phyloP scores from a whole-genome alignment of 495 filamentous ascomycete genomes.

The Xylaria telfairii region DNA sequence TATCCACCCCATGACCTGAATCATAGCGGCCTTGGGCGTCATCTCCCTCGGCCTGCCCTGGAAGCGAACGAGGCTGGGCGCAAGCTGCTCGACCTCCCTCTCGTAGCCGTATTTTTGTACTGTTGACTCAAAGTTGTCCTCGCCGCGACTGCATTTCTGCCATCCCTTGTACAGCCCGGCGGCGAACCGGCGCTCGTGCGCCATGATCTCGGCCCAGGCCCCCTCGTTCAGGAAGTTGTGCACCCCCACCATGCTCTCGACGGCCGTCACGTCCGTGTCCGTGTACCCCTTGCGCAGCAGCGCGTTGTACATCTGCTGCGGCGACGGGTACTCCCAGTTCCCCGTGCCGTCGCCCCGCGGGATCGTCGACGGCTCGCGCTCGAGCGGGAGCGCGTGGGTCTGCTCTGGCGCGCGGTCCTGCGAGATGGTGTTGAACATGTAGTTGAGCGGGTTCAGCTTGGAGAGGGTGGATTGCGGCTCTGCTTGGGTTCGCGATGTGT shows the following conservation, averaged over 20 bases:
- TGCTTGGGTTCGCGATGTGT: constrained; percentile 45
- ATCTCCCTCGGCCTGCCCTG: constrained; percentile 86
- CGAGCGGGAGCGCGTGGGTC: constrained; percentile 71
- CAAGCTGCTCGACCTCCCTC: constrained; percentile 44
- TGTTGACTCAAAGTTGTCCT: constrained; percentile 55
- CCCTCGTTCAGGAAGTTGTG: constrained; percentile 99
- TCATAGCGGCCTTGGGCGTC: constrained; percentile 85
- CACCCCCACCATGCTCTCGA: constrained; percentile 96
- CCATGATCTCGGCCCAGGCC: constrained; percentile 91
- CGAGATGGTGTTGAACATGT: constrained; percentile 88
- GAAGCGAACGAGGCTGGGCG: constrained; percentile 81
- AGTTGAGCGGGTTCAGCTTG: constrained; percentile 90
- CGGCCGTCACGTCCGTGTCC: constrained; percentile 88
- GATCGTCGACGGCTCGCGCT: constrained; percentile 83
- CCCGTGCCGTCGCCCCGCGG: constrained; percentile 75
- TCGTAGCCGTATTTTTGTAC: constrained; percentile 43
- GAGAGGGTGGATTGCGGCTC: constrained; percentile 59
- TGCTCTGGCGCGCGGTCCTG: constrained; percentile 78
- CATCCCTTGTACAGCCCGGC: constrained; percentile 73
- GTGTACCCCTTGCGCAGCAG: constrained; percentile 94
- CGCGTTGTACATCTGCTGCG: constrained; percentile 99
- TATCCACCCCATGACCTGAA: constrained; percentile 76
- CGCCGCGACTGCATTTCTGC: constrained; percentile 75
- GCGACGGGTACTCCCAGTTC: constrained; percentile 97
- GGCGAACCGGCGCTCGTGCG: constrained; percentile 87